A percentile compares a stretch with the other conserved stretches of the same genome.
These are phyloP conservation scores for Athelia psychrophila DNA, from an alignment of 1,284 basidiomycete genomes.

Conservation along the genomic window DNA sequence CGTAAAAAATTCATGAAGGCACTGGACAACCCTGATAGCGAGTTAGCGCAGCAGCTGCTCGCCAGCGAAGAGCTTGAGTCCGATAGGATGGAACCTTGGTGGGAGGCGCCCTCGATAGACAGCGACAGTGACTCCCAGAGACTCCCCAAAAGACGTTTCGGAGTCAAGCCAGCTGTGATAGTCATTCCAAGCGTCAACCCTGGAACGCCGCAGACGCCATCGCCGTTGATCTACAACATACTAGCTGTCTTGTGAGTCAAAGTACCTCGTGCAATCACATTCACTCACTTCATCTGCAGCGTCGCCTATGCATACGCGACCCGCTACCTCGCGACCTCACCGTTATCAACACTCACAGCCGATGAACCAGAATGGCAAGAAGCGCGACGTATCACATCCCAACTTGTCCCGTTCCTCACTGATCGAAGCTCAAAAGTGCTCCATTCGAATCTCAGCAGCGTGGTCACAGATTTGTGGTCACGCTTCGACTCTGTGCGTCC, in stretches of 20 bases:
- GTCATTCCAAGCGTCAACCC: conserved; percentile 47
- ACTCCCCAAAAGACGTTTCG: conserved; percentile 22
- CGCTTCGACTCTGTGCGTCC: conserved; percentile 47
- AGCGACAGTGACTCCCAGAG: conserved; percentile 8
- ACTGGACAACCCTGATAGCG: conserved; percentile 56
- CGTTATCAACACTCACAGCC: conserved; percentile 39
- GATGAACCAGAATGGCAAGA: conserved; percentile 41
- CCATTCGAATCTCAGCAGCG: conserved; percentile 44
- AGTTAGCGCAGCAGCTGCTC: conserved; percentile 56
- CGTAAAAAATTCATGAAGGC: conserved; percentile 55
- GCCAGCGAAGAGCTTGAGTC: conserved; percentile 50
- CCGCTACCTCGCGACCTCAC: conserved; percentile 56
- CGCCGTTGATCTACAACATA: conserved; percentile 61
- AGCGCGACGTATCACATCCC: conserved; percentile 44
- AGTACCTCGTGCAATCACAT: not conserved
- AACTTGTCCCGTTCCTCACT: conserved; percentile 58
- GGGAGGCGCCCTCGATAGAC: conserved; percentile 36
- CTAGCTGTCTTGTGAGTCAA: conserved; percentile 58
- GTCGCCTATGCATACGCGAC: conserved; percentile 64
- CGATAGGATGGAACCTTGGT: conserved; percentile 60
- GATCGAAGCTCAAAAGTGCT: conserved; percentile 52
- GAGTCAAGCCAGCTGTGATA: conserved; percentile 43
- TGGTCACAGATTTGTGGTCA: conserved; percentile 62
- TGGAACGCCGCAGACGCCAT: conserved; percentile 33
- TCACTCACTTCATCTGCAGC: conserved; percentile 29